Conservation (phyloP, 2,329 filamentous ascomycete species). For the Venturia carpophila region DNA sequence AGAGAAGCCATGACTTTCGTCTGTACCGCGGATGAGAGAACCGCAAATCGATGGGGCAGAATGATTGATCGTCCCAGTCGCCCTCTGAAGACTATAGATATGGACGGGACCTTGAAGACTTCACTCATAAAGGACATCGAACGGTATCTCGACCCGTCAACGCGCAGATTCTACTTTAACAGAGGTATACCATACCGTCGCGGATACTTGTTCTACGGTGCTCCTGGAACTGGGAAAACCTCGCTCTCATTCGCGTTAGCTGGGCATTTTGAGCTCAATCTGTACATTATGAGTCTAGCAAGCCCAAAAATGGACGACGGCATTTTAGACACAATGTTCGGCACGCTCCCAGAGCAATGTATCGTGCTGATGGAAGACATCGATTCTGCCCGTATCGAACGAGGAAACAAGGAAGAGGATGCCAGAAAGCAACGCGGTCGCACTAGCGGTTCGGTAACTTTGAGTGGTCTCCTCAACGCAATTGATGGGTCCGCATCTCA, state of each 20-base stretch:
- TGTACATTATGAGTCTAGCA: constrained; percentile 40
- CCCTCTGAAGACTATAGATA: constrained; percentile 8
- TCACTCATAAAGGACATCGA: constrained; percentile 18
- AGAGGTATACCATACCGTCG: constrained; percentile 79
- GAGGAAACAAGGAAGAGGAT: not conserved
- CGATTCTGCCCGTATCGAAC: constrained; percentile 16
- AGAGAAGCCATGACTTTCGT: constrained; percentile 1
- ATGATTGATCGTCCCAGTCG: constrained; percentile 10
- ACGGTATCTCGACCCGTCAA: constrained; percentile 53
- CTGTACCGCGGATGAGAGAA: not conserved
- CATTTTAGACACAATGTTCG: constrained; percentile 50
- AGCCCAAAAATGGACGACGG: constrained; percentile 69
- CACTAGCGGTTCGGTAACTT: constrained; percentile 5
- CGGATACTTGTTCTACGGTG: constrained; percentile 73
- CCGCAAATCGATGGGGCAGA: not conserved
- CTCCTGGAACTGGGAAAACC: constrained; percentile 73
- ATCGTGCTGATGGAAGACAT: constrained; percentile 19
- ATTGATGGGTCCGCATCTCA: constrained; percentile 23
- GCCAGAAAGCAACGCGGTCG: not conserved
- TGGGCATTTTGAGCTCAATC: constrained; percentile 40
- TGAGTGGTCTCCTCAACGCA: constrained; percentile 25
- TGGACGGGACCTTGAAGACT: constrained; percentile 13
- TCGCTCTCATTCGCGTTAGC: constrained; percentile 44
- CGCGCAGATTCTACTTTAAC: constrained; percentile 70
- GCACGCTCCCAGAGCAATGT: constrained; percentile 56